Conservation (phyloP, 805 yeast species). For the Sugiyamaella smithiae region DNA sequence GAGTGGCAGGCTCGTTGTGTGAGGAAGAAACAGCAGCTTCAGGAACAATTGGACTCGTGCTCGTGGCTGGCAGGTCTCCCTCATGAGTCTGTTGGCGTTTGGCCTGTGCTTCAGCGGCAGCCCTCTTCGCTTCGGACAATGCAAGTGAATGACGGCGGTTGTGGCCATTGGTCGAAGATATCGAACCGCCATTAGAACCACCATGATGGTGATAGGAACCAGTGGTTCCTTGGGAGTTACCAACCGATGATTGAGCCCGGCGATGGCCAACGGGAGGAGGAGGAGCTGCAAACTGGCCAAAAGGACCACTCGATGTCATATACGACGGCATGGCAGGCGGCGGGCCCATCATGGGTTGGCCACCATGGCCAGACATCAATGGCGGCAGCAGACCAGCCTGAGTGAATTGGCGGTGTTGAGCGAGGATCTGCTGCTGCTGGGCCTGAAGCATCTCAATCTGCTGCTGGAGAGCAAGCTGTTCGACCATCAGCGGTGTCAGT, state of each 20-base stretch:
- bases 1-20: not conserved
- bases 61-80: not conserved
- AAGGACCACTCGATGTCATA: conserved; percentile 24
- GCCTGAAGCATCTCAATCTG: conserved; percentile 89
- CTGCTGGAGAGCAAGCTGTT: conserved; percentile 71
- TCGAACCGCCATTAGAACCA: conserved; percentile 16
- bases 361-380: conserved; percentile 8
- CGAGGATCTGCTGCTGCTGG: conserved; percentile 82
- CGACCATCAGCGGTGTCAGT: conserved; percentile 88
- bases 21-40: conserved; percentile 15
- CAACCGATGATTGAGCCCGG: conserved; percentile 35
- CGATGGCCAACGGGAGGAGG: conserved; percentile 31
- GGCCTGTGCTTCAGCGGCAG: conserved; percentile 89
- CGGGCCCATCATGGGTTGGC: conserved; percentile 18
- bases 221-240: not conserved
- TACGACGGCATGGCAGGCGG: conserved; percentile 21
- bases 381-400: conserved; percentile 30
- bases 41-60: conserved; percentile 8
- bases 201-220: conserved; percentile 1
- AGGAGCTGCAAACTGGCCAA: conserved; percentile 27
- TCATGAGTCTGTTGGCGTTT: conserved; percentile 39
- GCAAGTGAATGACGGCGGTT: conserved; percentile 90
- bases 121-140: conserved; percentile 86
- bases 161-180: conserved; percentile 55
- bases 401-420: conserved; percentile 55